phyloP scores from a whole-genome alignment of 228 moss, liverwort and hornwort species.

The Sphagnum magellanicum region DNA sequence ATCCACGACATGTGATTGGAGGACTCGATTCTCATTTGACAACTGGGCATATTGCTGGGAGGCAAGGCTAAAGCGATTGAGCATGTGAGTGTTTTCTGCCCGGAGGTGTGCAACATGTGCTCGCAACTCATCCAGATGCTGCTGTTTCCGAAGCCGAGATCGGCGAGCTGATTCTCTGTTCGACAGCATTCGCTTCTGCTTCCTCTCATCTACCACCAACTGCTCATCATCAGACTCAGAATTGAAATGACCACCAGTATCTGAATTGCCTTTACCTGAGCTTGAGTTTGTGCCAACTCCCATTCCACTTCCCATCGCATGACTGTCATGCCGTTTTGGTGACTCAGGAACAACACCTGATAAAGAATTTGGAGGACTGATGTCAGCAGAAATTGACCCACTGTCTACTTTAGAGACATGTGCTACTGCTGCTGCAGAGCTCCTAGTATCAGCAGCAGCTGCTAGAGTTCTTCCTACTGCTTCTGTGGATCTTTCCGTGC shows the following conservation, averaged over 20 bases:
- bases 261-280: constrained; percentile 35
- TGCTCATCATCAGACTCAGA: constrained; percentile 95
- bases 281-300: constrained; percentile 34
- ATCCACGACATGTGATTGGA: constrained; percentile 60
- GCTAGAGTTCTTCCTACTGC: too few species aligned
- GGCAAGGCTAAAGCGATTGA: constrained; percentile 62
- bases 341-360: constrained; percentile 10
- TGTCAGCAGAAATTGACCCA: constrained; percentile 3
- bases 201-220: constrained; percentile 70
- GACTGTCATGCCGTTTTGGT: constrained; percentile 29
- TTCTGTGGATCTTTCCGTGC: background rate
- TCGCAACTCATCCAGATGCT: constrained; percentile 85
- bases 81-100: constrained; percentile 73
- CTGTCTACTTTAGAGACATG: background rate
- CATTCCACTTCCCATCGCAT: constrained; percentile 22
- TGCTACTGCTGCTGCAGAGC: background rate
- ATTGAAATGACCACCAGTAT: constrained; percentile 47
- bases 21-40: constrained; percentile 65
- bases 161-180: constrained; percentile 94
- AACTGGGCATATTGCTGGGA: constrained; percentile 70
- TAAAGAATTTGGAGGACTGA: constrained; percentile 5
- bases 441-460: too few species aligned
- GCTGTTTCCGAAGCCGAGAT: constrained; percentile 91
- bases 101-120: constrained; percentile 77
- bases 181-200: constrained; percentile 94